Conservation (phyloP, 192 early-diverging fungal genomes). For the Phlyctochytrium arcticum region DNA sequence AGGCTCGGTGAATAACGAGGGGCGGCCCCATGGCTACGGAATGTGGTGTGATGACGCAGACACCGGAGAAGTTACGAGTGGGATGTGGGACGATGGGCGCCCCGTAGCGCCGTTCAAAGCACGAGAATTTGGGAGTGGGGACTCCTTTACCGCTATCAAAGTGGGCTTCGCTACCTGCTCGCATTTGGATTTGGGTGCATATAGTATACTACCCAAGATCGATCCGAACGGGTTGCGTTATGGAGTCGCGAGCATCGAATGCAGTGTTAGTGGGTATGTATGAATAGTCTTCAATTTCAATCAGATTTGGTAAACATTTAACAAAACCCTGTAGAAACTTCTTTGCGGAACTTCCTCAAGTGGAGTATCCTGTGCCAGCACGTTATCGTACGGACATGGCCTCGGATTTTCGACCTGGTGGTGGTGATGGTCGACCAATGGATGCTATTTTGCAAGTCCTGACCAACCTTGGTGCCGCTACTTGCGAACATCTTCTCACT, state of each 20-base stretch:
- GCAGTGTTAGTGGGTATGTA: not conserved
- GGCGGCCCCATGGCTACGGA: not conserved
- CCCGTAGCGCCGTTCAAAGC: not conserved
- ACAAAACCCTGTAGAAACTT: not conserved
- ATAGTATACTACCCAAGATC: not conserved
- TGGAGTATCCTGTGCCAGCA: not conserved
- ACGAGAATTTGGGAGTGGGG: constrained; percentile 1
- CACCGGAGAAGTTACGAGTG: not conserved
- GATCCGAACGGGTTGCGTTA: not conserved
- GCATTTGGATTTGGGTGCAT: not conserved
- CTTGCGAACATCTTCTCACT: too few species aligned
- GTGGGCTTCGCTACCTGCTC: constrained; percentile 1
- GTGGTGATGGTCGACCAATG: not conserved
- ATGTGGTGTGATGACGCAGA: constrained; percentile 8
- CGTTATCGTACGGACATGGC: not conserved
- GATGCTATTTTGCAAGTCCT: not conserved
- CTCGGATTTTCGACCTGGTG: not conserved
- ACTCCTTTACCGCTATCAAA: not conserved
- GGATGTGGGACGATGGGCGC: not conserved
- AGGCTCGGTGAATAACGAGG: not conserved
- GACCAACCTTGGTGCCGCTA: not conserved
- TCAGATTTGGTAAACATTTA: not conserved
- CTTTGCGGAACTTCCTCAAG: constrained; percentile 3
- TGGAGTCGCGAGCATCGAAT: not conserved
- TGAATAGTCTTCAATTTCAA: too few species aligned